Evolutionary conservation across 2,329 filamentous ascomycete genomes (phyloP).

Genomic region (Ophiosphaerella korrae): DNA sequence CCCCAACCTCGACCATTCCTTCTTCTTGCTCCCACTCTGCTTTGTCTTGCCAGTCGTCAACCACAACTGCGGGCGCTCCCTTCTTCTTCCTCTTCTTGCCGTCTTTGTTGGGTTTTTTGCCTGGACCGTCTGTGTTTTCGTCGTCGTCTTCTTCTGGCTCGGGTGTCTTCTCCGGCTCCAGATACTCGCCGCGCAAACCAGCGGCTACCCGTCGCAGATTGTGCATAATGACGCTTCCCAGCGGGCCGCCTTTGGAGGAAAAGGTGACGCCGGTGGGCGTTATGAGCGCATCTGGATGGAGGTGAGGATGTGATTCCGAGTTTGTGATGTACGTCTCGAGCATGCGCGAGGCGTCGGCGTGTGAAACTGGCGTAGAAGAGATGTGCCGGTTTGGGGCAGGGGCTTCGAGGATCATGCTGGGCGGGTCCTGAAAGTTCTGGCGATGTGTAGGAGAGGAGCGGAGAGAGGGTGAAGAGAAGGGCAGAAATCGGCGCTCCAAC

Average conservation of each 20-base stretch:
- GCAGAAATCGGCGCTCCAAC: constrained; percentile 16
- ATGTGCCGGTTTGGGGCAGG: constrained; percentile 47
- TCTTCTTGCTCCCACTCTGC: constrained; percentile 51
- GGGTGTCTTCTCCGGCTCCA: constrained; percentile 51
- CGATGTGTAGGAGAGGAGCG: background rate
- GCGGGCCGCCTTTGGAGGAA: constrained; percentile 49
- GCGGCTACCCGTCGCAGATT: constrained; percentile 59
- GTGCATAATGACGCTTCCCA: constrained; percentile 57
- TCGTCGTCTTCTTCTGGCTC: constrained; percentile 48
- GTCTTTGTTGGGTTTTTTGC: constrained; percentile 2
- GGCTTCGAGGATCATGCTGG: constrained; percentile 39
- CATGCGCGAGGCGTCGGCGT: constrained; percentile 38
- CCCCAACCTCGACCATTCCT: constrained; percentile 49
- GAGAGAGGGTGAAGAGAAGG: constrained; percentile 4
- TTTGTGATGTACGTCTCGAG: constrained; percentile 50
- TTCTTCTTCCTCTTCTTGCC: constrained; percentile 18
- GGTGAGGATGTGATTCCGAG: constrained; percentile 49
- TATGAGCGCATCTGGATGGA: constrained; percentile 56
- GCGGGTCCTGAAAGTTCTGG: background rate
- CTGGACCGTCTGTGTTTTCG: constrained; percentile 1
- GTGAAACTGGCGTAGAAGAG: constrained; percentile 37
- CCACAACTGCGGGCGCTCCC: constrained; percentile 5
- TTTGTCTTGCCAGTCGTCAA: constrained; percentile 49
- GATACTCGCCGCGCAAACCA: constrained; percentile 57
- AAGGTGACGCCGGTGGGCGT: constrained; percentile 50